These are phyloP conservation scores for Cystobasidium sp. DNA, from an alignment of 1,284 basidiomycete species.

Conservation along the genomic window DNA sequence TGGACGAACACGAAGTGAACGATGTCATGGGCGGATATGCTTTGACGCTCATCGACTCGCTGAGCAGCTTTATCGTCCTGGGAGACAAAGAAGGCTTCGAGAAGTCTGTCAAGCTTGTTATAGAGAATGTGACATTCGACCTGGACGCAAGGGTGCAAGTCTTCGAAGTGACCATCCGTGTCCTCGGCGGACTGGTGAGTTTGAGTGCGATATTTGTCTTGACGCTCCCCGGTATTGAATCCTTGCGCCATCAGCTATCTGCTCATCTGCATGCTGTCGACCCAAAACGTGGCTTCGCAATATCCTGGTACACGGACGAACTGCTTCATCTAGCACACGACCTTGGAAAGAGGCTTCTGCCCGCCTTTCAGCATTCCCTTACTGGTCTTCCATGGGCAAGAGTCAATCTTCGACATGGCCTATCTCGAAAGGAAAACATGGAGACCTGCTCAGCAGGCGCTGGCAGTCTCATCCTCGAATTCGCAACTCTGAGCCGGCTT, in stretches of 20 bases:
- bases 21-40: conserved; percentile 87
- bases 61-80: conserved; percentile 78
- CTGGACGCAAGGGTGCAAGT: conserved; percentile 72
- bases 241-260: conserved; percentile 61
- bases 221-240: background rate
- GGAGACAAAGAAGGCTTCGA: conserved; percentile 75
- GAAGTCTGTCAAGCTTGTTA: conserved; percentile 71
- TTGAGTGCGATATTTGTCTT: background rate
- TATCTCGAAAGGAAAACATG: conserved; percentile 69
- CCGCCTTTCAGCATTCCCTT: conserved; percentile 77
- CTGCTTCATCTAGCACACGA: conserved; percentile 79
- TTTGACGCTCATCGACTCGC: conserved; percentile 75
- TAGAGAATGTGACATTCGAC: conserved; percentile 78
- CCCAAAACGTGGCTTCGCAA: conserved; percentile 46
- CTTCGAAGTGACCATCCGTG: conserved; percentile 65
- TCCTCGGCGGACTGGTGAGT: conserved; percentile 71
- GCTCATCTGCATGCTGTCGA: conserved; percentile 78
- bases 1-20: conserved; percentile 69
- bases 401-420: conserved; percentile 73
- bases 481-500: conserved; percentile 83
- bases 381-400: conserved; percentile 89
- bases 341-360: conserved; percentile 78
- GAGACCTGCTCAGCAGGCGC: conserved; percentile 86
- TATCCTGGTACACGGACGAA: conserved; percentile 62
- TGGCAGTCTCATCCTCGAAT: conserved; percentile 87